Evolutionary conservation across 805 yeast species (phyloP).

Genomic region (Sporopachydermia quercuum): DNA sequence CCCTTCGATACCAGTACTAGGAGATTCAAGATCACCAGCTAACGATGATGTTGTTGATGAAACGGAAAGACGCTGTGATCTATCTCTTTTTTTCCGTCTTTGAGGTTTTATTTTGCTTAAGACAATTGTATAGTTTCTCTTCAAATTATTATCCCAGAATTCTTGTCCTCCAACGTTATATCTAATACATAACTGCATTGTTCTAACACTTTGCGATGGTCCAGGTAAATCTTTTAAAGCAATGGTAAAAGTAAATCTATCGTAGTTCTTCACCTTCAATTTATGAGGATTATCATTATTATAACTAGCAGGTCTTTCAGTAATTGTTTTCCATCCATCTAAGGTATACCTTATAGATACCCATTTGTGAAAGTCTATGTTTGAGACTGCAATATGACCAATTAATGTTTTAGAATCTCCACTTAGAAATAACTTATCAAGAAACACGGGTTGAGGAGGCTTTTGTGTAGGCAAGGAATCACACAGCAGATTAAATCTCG

Average conservation of each 20-base stretch:
- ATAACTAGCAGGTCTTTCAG: conserved; percentile 39
- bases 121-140: conserved; percentile 29
- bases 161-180: conserved; percentile 27
- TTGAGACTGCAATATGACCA: conserved; percentile 56
- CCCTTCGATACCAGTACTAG: neutral
- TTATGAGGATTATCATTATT: conserved; percentile 34
- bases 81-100: neutral
- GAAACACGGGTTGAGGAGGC: conserved; percentile 28
- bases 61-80: neutral
- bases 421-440: conserved; percentile 49
- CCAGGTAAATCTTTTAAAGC: conserved; percentile 7
- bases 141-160: conserved; percentile 49
- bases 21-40: neutral
- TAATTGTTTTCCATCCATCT: conserved; percentile 49
- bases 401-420: conserved; percentile 38
- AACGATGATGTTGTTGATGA: neutral
- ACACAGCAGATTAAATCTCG: neutral
- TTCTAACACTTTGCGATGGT: neutral
- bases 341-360: conserved; percentile 47
- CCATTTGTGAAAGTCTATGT: conserved; percentile 41
- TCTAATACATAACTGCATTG: conserved; percentile 29
- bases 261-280: conserved; percentile 35
- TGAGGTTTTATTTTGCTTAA: neutral
- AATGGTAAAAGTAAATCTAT: conserved; percentile 42
- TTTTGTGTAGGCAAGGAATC: neutral